Evolutionary conservation across 164 flowering plant genomes (phyloP), one percentile per base, ranked within the genome.

Genomic region (Stephania cephalantha): DNA sequence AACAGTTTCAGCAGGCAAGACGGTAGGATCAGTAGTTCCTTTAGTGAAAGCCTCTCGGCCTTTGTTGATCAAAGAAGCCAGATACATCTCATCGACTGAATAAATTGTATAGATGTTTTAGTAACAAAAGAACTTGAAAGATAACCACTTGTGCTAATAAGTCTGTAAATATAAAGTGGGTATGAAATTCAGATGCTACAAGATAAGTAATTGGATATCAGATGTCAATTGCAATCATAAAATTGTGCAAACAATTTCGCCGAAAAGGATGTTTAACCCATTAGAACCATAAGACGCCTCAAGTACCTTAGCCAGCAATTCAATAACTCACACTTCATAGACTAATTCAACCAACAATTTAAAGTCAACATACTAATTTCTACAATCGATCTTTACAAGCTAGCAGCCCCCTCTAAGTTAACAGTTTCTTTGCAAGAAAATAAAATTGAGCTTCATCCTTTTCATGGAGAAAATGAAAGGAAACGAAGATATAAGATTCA

Each of bases 31-130:
- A 58, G 95, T 92, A 66, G 87, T 85, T 75, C 98, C 98, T 42
- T 75, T 85, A 11, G 53, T 22, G 82, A 79, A 82, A 69, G 87
- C 93, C 84, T 90, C 97, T 44, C 93, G 81, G n/a, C 95, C 97
- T 86, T 92, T 94, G 85, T 91, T 94, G 69, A 94, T 87, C 64
- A 94, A 81, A 75, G 98, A 94, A 79, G 97, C 97, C 8, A 92
- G 85, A 81, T 90, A 92, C 97, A 92, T 92, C 83, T 94, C 98
- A 83, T 94, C 98, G 78, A 90, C 97, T 94, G 87, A 55, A 55
- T 55, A 55, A 12, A 12, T 15, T 80, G 87, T 31, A 44, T 15
- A 68, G n/a, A 71, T 9, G 52, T 77, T 42, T 45, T n/a, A 74
- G 63, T 52, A 55, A 3, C 71, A 31, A 63, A 46, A 65, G 71